A percentile compares a stretch with the other conserved stretches of the same genome.
phyloP scores from a whole-genome alignment of 768 basidiomycete genomes.

The Psilocybe subaeruginosa region DNA sequence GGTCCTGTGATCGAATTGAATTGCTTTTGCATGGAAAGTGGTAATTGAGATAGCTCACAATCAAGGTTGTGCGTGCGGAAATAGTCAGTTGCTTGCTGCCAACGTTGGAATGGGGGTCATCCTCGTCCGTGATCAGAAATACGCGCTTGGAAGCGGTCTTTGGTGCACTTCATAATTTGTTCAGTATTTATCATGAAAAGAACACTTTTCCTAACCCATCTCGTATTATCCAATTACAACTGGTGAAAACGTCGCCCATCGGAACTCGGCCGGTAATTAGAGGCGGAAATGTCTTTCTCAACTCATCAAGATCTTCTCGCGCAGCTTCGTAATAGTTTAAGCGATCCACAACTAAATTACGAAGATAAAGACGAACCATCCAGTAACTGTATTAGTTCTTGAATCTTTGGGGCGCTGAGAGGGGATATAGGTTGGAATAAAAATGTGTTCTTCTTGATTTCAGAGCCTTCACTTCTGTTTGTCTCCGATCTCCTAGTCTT shows the following conservation, averaged over 20 bases:
- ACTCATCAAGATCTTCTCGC: constrained; percentile 60
- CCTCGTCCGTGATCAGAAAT: constrained; percentile 92
- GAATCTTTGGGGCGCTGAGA: constrained; percentile 81
- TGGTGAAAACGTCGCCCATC: constrained; percentile 89
- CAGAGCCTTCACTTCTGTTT: constrained; percentile 45
- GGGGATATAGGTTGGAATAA: constrained; percentile 78
- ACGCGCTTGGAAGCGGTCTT: constrained; percentile 92
- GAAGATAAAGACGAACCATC: constrained; percentile 57
- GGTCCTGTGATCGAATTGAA: constrained; percentile 54
- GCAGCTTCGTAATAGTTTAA: constrained; percentile 49
- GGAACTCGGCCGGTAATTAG: constrained; percentile 61
- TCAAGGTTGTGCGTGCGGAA: constrained; percentile 72
- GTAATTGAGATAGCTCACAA: constrained; percentile 42
- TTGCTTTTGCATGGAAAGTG: background rate
- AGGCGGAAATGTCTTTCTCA: constrained; percentile 68
- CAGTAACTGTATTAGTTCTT: constrained; percentile 75
- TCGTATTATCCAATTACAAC: constrained; percentile 87
- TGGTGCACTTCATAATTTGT: constrained; percentile 55
- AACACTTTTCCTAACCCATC: constrained; percentile 63
- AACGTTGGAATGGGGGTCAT: constrained; percentile 66
- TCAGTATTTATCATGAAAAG: background rate
- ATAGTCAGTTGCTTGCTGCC: constrained; percentile 63
- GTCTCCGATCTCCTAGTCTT: constrained; percentile 47
- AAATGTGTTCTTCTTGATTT: constrained; percentile 71
- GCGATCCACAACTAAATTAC: background rate